These are phyloP conservation scores for Microbotryum violaceum DNA, from an alignment of 1,284 basidiomycete species.

Conservation along the genomic window DNA sequence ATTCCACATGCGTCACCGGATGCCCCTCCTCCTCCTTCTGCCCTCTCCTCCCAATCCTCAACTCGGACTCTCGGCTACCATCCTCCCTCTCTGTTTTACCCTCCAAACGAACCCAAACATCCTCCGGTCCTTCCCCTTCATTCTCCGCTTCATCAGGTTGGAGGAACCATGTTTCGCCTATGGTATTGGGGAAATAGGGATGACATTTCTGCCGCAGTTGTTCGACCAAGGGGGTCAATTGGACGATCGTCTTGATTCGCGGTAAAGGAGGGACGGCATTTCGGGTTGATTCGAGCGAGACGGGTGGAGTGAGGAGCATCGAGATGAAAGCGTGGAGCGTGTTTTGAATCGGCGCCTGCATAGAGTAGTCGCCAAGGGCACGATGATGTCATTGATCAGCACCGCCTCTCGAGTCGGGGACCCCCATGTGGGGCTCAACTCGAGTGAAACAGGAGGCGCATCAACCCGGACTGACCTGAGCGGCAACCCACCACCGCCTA, in stretches of 20 bases:
- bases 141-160: constrained; percentile 53
- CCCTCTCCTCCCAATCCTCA: constrained; percentile 14
- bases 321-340: constrained; percentile 68
- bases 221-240: constrained; percentile 64
- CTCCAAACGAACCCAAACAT: constrained; percentile 28
- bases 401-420: background rate
- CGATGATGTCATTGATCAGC: background rate
- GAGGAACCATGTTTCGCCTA: constrained; percentile 53
- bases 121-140: constrained; percentile 44
- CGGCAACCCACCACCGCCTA: constrained; percentile 67
- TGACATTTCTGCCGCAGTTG: constrained; percentile 61
- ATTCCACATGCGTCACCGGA: constrained; percentile 33
- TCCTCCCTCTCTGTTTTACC: constrained; percentile 49
- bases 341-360: constrained; percentile 55
- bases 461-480: constrained; percentile 46
- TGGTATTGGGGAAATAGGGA: constrained; percentile 57
- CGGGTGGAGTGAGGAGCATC: constrained; percentile 45
- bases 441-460: background rate
- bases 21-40: constrained; percentile 10
- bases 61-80: constrained; percentile 12
- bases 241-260: constrained; percentile 49
- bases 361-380: background rate
- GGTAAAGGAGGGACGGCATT: background rate
- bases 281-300: background rate
- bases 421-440: background rate